Percentiles rank a stretch among this genome's conserved stretches.
phyloP scores from a whole-genome alignment of 768 basidiomycete species.

The Roridomyces roridus region DNA sequence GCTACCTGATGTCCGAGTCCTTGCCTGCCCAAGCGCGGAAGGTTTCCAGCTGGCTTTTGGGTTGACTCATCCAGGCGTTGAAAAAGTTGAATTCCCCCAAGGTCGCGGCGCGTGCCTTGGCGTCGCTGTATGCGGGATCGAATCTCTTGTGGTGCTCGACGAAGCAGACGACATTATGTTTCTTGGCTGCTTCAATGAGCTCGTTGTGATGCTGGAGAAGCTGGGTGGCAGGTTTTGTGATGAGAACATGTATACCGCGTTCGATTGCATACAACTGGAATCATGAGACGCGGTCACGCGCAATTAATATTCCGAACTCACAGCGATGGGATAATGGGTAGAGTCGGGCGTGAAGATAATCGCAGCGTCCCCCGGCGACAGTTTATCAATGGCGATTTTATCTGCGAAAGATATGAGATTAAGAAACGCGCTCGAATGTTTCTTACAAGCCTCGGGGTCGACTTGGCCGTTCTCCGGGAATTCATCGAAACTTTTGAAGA shows the following conservation, averaged over 20 bases:
- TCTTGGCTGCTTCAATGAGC: slow-evolving; percentile 76
- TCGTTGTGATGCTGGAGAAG: slow-evolving; percentile 82
- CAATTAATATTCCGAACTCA: too few species aligned
- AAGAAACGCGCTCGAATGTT: neutral
- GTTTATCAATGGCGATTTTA: slow-evolving; percentile 78
- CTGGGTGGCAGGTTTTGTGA: slow-evolving; percentile 94
- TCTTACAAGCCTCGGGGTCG: slow-evolving; percentile 84
- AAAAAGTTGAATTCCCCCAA: slow-evolving; percentile 96
- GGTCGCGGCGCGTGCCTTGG: slow-evolving; percentile 73
- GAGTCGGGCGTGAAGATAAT: slow-evolving; percentile 93
- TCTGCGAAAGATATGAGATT: slow-evolving; percentile 50
- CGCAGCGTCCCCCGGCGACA: slow-evolving; percentile 85
- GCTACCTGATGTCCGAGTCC: slow-evolving; percentile 91
- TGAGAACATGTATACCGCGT: slow-evolving; percentile 83
- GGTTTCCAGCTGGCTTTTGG: slow-evolving; percentile 92
- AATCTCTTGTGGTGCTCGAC: slow-evolving; percentile 96
- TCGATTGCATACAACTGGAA: slow-evolving; percentile 89
- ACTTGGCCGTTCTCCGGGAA: slow-evolving; percentile 75
- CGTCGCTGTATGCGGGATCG: slow-evolving; percentile 94
- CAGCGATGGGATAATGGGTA: slow-evolving; percentile 87
- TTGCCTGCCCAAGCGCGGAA: slow-evolving; percentile 96
- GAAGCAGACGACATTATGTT: slow-evolving; percentile 85
- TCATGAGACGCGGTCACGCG: too few species aligned
- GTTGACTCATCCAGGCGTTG: slow-evolving; percentile 97
- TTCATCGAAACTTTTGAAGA: slow-evolving; percentile 75